phyloP scores from a whole-genome alignment of 2,329 filamentous ascomycete species.

The Chrysosporium queenslandicum region DNA sequence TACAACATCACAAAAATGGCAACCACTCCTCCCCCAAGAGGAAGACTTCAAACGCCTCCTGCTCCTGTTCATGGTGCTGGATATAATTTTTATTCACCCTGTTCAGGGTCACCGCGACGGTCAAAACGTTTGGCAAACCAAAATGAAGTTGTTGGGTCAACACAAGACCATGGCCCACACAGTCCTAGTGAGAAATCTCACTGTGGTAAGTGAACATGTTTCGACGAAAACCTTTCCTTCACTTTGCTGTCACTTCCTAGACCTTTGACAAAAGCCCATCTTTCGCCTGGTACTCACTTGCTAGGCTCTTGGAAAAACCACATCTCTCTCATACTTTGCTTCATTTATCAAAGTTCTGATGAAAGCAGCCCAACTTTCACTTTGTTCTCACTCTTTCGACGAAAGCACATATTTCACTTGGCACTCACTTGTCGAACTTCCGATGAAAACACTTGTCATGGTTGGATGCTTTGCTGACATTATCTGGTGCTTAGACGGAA shows the following conservation, averaged over 20 bases:
- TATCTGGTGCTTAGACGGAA: constrained; percentile 16
- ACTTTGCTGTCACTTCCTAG: not conserved
- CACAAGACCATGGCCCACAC: constrained; percentile 11
- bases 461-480: too few relatives aligned
- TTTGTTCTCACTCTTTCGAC: too few relatives aligned
- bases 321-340: too few relatives aligned
- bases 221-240: not conserved
- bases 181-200: not conserved
- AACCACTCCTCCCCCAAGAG: constrained; percentile 37
- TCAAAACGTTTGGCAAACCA: constrained; percentile 34
- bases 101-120: constrained; percentile 28
- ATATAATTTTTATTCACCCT: constrained; percentile 35
- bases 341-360: too few relatives aligned
- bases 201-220: not conserved
- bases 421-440: too few relatives aligned
- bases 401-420: too few relatives aligned
- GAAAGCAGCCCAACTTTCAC: too few relatives aligned
- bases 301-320: too few relatives aligned
- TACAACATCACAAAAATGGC: constrained; percentile 27
- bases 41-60: constrained; percentile 32
- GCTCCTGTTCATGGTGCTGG: constrained; percentile 39
- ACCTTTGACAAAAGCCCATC: too few relatives aligned
- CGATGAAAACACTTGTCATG: too few relatives aligned
- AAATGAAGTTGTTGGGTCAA: constrained; percentile 17
- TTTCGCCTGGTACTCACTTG: too few relatives aligned